Percentiles rank a stretch among this genome's conserved stretches.
Evolutionary conservation across 1,284 basidiomycete species (phyloP).

Genomic region (Ustilago tritici): DNA sequence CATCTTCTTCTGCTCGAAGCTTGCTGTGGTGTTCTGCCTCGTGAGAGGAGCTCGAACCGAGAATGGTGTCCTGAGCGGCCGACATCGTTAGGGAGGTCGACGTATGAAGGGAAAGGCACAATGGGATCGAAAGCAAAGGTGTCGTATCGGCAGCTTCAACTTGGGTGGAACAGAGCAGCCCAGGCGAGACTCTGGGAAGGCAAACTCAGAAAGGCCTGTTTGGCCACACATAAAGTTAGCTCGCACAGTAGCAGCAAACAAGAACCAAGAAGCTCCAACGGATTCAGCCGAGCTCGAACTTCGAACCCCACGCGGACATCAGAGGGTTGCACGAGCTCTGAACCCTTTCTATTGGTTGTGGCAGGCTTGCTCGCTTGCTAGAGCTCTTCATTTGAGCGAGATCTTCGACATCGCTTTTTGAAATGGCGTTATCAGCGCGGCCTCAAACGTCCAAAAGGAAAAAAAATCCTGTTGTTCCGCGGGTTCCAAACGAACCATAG

Average conservation of each 20-base stretch:
- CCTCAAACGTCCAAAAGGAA: neutral
- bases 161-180: neutral
- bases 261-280: neutral
- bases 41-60: slow-evolving; percentile 14
- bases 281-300: slow-evolving; percentile 1
- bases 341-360: slow-evolving; percentile 13
- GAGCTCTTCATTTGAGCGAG: neutral
- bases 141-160: neutral
- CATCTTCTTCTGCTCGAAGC: slow-evolving; percentile 39
- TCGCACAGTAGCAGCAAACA: neutral
- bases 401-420: slow-evolving; percentile 9
- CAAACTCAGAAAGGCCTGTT: neutral
- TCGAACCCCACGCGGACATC: slow-evolving; percentile 9
- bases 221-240: neutral
- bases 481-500: slow-evolving; percentile 8
- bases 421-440: slow-evolving; percentile 25
- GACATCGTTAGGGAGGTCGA: slow-evolving; percentile 10
- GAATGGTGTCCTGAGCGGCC: slow-evolving; percentile 4
- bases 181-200: neutral
- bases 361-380: neutral
- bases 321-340: slow-evolving; percentile 12
- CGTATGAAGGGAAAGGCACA: neutral
- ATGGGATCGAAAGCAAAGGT: slow-evolving; percentile 8
- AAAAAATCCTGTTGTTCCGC: slow-evolving; percentile 13
- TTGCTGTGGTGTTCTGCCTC: slow-evolving; percentile 35